Evolutionary conservation across 106 monocot species (phyloP), one percentile per base, ranked within the genome.

Genomic region (Posidonia australis): DNA sequence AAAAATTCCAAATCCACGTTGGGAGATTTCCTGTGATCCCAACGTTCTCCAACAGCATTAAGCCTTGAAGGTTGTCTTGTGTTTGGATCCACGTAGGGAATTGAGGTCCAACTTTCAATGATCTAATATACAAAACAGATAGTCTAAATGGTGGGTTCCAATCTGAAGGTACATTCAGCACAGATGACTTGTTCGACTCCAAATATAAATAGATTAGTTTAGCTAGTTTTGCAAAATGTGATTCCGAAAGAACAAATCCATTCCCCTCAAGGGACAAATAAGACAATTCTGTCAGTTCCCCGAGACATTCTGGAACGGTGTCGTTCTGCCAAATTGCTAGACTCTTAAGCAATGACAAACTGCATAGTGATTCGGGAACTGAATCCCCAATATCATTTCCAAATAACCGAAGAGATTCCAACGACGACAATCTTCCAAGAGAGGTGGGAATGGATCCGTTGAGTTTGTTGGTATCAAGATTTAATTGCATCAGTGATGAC

Each of bases 1-100:
- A 60, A 10, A 71, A 26, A 12, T 65, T 53, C 77, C 77, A 78
- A 41, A 78, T 67, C 72, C 77, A 78, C 16, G 51, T 29, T 2
- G 77, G 77, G 27, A 72, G 19, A 6, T 18, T 63, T 0, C 47
- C 78, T 0, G 41, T 43, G 28, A 78, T 62, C 23, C 46, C 58
- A 11, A 66, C n/a, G 25, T 61, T 72, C n/a, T n/a, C n/a, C 56
- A 72, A 72, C 18, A 78, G 2, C 13, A 60, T 71, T 12, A 78
- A 46, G 30, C 20, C 27, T 1, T 22, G 10, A 2, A 78, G 72
- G 13, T 62, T 52, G 14, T 12, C 44, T 71, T 72, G 67, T 10
- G 10, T 46, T 36, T 57, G 11, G 9, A 78, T 66, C 67, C 78
- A 72, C n/a, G 69, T 20, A 17, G 62, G 62, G 43, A 44, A 44